A percentile compares a stretch with the other conserved stretches of the same genome.
These are phyloP conservation scores for Fusarium sp. DNA, from an alignment of 2,329 filamentous ascomycete species.

Conservation along the genomic window DNA sequence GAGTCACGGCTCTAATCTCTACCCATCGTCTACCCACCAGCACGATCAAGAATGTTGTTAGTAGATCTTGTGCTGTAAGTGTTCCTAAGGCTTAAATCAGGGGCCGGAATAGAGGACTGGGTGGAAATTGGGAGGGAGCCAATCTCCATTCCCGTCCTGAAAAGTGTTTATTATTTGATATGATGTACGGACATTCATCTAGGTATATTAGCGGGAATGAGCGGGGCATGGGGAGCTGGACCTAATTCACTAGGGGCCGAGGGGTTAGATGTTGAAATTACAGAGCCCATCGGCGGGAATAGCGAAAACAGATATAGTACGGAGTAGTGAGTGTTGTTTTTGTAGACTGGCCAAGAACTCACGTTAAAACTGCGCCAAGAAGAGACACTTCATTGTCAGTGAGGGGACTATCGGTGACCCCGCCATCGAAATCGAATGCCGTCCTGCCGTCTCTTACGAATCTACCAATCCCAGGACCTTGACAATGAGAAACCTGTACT, in stretches of 20 bases:
- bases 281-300: neutral
- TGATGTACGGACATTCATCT: neutral
- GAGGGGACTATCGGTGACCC: neutral
- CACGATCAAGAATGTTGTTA: neutral
- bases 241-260: slow-evolving; percentile 4
- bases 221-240: neutral
- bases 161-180: slow-evolving; percentile 4
- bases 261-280: slow-evolving; percentile 13
- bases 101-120: slow-evolving; percentile 12
- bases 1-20: neutral
- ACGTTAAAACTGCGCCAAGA: slow-evolving; percentile 18
- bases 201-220: slow-evolving; percentile 6
- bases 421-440: neutral
- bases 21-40: slow-evolving; percentile 4
- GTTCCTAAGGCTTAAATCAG: slow-evolving; percentile 6
- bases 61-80: slow-evolving; percentile 10
- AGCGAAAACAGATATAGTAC: neutral
- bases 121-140: slow-evolving; percentile 38
- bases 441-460: slow-evolving; percentile 12
- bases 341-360: neutral
- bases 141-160: neutral
- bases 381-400: neutral
- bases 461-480: slow-evolving; percentile 34
- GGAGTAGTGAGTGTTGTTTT: neutral
- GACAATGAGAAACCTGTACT: slow-evolving; percentile 25